Evolutionary conservation across 352 stramenopile species (phyloP), one percentile per base, ranked within the genome.

Genomic region (Phytophthora hybrid): DNA sequence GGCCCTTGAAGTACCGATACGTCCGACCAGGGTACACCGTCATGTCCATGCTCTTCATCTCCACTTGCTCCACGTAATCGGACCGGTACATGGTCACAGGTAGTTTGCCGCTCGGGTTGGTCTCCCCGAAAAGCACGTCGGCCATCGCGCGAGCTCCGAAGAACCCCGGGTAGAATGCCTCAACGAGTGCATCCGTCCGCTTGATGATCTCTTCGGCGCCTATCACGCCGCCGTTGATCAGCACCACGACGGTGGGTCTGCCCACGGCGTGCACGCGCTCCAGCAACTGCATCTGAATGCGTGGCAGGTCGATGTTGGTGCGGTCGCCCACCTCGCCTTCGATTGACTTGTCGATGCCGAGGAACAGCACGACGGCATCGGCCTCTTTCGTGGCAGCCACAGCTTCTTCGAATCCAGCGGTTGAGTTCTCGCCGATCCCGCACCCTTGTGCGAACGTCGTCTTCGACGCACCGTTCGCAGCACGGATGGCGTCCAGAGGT

Each of bases 21-120:
- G 92, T 97, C 9, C 93, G 88, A 4, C 94, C 94, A 5, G 93
- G 93, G 60, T 90, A 92, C 61, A 82, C 74, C 39, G 89, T 97
- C 92, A 98, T 97, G 79, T 88, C 89, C 89, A 98, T 97, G 67
- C 90, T 95, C 75, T 87, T 93, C 84, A 97, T 96, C 9, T 87
- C 59, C 11, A 97, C 80, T 1, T 68, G 68, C 16, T 91, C 63
- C n/a, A 94, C 76, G 59, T 94, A 97, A 57, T 90, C 84, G 5
- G 88, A 94, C 4, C 79, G 78, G 26, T 96, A 96, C 79, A 98
- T 96, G 7, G 93, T 97, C 44, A 97, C 87, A 0, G 91, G 88
- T 0, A 97, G 76, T 53, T 96, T 94, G 32, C 89, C 93, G 39
- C 87, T 82, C 10, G 91, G 91, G 64, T 93, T 94, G 9, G 84